These are phyloP conservation scores for Xylaria grammica DNA, from an alignment of 495 filamentous ascomycete species.

Conservation along the genomic window DNA sequence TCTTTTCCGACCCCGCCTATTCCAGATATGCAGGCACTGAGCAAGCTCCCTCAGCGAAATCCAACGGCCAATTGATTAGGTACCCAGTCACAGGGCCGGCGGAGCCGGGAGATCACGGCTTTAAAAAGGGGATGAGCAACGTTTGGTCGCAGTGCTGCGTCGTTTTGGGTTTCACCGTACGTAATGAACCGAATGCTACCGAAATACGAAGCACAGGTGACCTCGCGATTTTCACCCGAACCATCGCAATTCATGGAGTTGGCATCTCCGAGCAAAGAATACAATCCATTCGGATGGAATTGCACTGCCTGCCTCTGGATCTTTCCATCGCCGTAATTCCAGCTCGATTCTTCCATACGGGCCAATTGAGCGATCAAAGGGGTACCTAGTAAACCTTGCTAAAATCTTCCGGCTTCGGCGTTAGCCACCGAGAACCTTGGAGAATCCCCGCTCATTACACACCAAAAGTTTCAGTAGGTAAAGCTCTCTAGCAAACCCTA, in stretches of 20 bases:
- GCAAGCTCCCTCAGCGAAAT: neutral
- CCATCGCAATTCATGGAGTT: neutral
- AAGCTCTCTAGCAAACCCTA: no score
- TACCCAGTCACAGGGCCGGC: slow-evolving; percentile 6
- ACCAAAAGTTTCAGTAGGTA: no score
- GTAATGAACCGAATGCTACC: slow-evolving; percentile 18
- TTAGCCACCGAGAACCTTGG: neutral
- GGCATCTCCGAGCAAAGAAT: no score
- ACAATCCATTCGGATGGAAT: no score
- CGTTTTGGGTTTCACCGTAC: slow-evolving; percentile 10
- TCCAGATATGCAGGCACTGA: neutral
- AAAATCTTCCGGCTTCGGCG: neutral
- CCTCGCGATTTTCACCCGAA: neutral
- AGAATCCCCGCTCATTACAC: no score
- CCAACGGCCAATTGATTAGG: neutral
- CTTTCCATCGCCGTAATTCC: neutral
- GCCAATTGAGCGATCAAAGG: neutral
- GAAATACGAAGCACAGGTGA: neutral
- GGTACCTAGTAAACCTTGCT: neutral
- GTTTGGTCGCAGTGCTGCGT: neutral
- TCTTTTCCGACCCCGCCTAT: slow-evolving; percentile 12
- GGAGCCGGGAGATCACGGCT: neutral
- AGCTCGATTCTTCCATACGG: neutral
- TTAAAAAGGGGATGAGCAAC: neutral
- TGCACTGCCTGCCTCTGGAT: no score